Percentiles rank a stretch among this genome's conserved stretches.
Evolutionary conservation across 495 filamentous ascomycete genomes (phyloP).

Genomic region (Neurospora tetrasperma): DNA sequence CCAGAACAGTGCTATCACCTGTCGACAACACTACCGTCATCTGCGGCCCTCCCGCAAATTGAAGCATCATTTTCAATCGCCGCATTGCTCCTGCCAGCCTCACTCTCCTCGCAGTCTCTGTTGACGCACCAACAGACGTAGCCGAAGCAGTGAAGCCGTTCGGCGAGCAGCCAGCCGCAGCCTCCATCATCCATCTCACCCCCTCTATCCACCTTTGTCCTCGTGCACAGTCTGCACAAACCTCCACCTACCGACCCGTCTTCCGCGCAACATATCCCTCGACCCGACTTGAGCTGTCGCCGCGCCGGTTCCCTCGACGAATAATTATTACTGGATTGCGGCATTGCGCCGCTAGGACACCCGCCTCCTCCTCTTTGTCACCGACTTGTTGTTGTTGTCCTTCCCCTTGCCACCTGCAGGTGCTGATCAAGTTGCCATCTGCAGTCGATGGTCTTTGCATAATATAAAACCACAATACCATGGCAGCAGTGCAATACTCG

Average conservation of each 20-base stretch:
- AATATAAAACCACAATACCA: constrained; percentile 18
- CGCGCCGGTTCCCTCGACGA: background rate
- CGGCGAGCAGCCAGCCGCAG: background rate
- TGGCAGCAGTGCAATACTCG: constrained; percentile 54
- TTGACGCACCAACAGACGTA: background rate
- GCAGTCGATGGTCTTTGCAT: constrained; percentile 17
- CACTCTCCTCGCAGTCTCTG: background rate
- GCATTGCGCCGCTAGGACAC: background rate
- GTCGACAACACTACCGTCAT: background rate
- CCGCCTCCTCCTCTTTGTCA: background rate
- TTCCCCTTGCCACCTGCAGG: background rate
- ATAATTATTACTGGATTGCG: background rate
- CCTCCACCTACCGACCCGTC: background rate
- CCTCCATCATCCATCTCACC: background rate
- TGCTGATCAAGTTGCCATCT: background rate
- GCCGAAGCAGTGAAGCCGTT: background rate
- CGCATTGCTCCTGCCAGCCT: background rate
- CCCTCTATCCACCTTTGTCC: background rate
- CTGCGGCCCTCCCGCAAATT: background rate
- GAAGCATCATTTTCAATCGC: background rate
- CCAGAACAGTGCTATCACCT: background rate
- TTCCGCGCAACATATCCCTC: background rate
- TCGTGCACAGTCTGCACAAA: constrained; percentile 1
- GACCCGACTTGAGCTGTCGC: background rate
- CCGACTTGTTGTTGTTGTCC: background rate